Evolutionary conservation across 257 asterid species (phyloP), one percentile per base, ranked within the genome.

Genomic region (Fraxinus quadrangulata): DNA sequence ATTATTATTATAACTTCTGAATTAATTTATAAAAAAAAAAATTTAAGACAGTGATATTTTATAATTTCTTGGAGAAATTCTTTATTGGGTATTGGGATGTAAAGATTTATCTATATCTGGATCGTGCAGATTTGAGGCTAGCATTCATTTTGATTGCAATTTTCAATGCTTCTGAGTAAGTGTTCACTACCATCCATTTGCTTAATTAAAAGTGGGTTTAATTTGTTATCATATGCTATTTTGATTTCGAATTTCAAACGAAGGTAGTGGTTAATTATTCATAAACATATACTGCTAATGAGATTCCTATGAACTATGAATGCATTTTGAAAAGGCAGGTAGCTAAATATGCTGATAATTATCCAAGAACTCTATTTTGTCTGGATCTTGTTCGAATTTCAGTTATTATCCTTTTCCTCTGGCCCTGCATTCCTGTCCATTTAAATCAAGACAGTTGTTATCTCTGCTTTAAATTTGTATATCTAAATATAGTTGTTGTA

Each of bases 51-150:
- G 56, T 2, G 33, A 36, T 67, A 39, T 42, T 63, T 68, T 75
- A 36, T 75, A 28, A 24, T 67, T 72, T 80, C 74, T 68, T 72
- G 83, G 70, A 83, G 80, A 82, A 81, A 34, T 82, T 73, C 88
- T 86, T 87, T 85, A 80, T 87, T 81, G 86, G 89, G 83, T 80
- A 82, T 79, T 47, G 84, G 37, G 74, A 34, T 68, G 68, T 47
- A 45, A 76, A 34, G 79, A 49, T 81, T 76, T 59, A 59, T 49
- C 0, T 39, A 39, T 39, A 45, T 36, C 82, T 81, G 79, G 89
- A 77, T 68, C 54, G 72, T 81, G 79, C 82, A 47, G 83, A 79
- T 75, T 85, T 71, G 77, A 76, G 75, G 86, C 74, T 67, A 66
- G 51, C 80, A 30, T 75, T 84, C 69, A 51, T 72, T 69, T 67